Evolutionary conservation across 2,329 filamentous ascomycete genomes (phyloP).

Genomic region (Penicillium sp.): DNA sequence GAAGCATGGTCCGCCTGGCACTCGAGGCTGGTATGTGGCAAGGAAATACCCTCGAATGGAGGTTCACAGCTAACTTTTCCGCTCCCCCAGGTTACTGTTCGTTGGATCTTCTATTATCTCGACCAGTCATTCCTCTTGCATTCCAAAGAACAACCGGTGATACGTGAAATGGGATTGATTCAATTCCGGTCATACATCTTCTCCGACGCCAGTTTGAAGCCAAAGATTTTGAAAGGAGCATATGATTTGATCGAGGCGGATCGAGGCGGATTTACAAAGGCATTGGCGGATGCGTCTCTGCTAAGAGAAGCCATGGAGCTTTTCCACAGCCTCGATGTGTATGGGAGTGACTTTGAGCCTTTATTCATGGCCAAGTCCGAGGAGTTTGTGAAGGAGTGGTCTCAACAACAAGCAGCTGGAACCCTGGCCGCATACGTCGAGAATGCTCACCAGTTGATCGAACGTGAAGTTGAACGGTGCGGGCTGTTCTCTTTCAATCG

Average conservation of each 20-base stretch:
- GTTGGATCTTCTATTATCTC: conserved; percentile 90
- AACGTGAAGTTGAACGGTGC: conserved; percentile 71
- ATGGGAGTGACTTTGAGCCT: conserved; percentile 76
- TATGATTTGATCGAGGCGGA: conserved; percentile 75
- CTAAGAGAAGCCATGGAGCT: conserved; percentile 76
- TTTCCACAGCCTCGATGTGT: conserved; percentile 81
- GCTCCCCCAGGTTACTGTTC: conserved; percentile 64
- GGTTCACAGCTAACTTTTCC: not conserved
- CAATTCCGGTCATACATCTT: conserved; percentile 69
- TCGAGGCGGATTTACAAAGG: conserved; percentile 55
- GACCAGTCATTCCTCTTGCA: conserved; percentile 85
- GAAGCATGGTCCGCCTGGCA: conserved; percentile 76
- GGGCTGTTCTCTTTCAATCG: conserved; percentile 79
- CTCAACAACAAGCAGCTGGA: conserved; percentile 61
- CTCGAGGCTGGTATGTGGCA: conserved; percentile 63
- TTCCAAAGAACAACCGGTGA: conserved; percentile 65
- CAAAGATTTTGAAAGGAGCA: conserved; percentile 64
- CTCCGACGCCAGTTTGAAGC: conserved; percentile 52
- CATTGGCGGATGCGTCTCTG: conserved; percentile 61
- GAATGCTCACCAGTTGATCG: conserved; percentile 67
- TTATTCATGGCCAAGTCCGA: conserved; percentile 67
- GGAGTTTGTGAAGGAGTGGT: conserved; percentile 68
- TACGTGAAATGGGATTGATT: conserved; percentile 77
- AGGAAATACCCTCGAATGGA: not conserved
- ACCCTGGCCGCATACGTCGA: conserved; percentile 74